A percentile compares a stretch with the other conserved stretches of the same genome.
Conservation (phyloP, 176 grass and related monocot species). For the Chrysopogon serrulatus region DNA sequence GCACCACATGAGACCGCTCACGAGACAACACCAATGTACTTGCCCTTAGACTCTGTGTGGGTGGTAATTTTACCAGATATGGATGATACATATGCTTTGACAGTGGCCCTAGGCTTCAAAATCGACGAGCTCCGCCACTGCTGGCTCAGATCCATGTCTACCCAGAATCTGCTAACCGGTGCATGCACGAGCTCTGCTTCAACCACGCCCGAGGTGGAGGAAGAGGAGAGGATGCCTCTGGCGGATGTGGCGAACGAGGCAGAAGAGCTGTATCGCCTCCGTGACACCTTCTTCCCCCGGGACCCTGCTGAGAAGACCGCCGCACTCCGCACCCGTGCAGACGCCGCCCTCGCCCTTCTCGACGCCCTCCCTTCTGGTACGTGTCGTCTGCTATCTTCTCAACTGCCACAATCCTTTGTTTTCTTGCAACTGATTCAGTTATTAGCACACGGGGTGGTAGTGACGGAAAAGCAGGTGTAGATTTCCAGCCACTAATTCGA, state of each 20-base stretch:
- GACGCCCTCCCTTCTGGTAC: constrained; percentile 56
- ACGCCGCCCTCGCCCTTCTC: constrained; percentile 48
- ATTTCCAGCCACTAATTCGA: background rate
- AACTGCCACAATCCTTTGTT: background rate
- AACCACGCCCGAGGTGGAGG: background rate
- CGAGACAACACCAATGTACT: no score
- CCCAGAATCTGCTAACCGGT: background rate
- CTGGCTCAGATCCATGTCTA: constrained; percentile 16
- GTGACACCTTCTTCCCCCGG: constrained; percentile 72
- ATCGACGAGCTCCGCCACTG: no score
- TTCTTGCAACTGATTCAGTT: background rate
- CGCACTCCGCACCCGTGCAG: constrained; percentile 48
- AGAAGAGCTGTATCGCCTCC: constrained; percentile 73
- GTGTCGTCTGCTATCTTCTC: background rate
- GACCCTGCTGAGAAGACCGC: constrained; percentile 61
- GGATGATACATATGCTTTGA: no score
- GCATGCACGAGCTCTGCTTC: background rate
- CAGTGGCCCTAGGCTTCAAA: no score
- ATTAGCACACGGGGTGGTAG: background rate
- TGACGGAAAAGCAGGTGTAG: background rate
- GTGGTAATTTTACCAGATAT: no score
- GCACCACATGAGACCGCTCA: no score
- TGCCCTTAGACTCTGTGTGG: no score
- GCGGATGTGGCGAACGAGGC: constrained; percentile 29
- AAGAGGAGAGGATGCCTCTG: background rate